Evolutionary conservation across 139 green algal species (phyloP).

Genomic region (Limnomonas spitsbergensis): DNA sequence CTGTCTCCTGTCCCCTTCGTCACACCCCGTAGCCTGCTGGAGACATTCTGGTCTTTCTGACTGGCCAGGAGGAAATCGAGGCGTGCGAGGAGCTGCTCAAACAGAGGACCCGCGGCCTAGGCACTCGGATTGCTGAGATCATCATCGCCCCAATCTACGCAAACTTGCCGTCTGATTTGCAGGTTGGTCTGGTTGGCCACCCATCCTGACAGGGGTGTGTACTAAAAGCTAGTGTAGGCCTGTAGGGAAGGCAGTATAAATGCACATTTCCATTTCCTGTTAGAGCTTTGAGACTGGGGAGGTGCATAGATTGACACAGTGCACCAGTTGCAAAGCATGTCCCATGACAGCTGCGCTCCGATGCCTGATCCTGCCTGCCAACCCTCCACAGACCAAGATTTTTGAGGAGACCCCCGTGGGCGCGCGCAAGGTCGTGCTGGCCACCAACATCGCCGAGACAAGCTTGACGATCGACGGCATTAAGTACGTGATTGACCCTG

Average conservation of each 20-base stretch:
- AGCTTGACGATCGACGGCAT: slow-evolving; percentile 97
- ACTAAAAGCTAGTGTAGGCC: too few species aligned
- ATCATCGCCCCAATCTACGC: slow-evolving; percentile 97
- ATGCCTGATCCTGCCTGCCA: too few species aligned
- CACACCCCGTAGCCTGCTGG: slow-evolving; percentile 63
- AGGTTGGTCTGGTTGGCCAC: slow-evolving; percentile 35
- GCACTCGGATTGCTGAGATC: slow-evolving; percentile 87
- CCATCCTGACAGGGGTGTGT: not conserved
- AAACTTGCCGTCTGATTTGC: slow-evolving; percentile 92
- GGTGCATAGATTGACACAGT: too few species aligned
- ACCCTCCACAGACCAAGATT: slow-evolving; percentile 92
- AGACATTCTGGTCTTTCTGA: slow-evolving; percentile 96
- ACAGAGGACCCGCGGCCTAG: slow-evolving; percentile 79
- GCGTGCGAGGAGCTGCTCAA: slow-evolving; percentile 88
- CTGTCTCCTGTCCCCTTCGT: too few species aligned
- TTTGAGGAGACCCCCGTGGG: slow-evolving; percentile 91
- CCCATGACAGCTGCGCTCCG: too few species aligned
- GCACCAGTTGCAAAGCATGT: too few species aligned
- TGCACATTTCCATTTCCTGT: too few species aligned
- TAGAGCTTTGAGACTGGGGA: too few species aligned
- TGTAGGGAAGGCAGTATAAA: too few species aligned
- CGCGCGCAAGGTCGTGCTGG: slow-evolving; percentile 92
- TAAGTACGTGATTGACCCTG: slow-evolving; percentile 87
- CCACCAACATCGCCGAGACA: slow-evolving; percentile 98
- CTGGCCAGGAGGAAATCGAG: slow-evolving; percentile 97